A percentile compares a stretch with the other conserved stretches of the same genome.
Conservation (phyloP, 345 rosid species). For the Laguncularia racemosa region DNA sequence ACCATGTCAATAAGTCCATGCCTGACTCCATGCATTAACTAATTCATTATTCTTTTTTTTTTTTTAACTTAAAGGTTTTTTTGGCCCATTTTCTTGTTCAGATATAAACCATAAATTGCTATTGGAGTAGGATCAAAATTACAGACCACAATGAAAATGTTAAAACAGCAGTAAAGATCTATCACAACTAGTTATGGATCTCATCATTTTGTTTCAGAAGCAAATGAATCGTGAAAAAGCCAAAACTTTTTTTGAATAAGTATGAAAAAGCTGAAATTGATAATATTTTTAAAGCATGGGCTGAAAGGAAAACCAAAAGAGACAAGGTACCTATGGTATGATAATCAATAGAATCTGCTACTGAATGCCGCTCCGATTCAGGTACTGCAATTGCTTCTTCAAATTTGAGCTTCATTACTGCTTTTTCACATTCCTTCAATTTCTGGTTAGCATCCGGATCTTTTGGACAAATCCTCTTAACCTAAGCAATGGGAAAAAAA, state of each 20-base stretch:
- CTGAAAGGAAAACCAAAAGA: background rate
- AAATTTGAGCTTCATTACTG: conserved; percentile 87
- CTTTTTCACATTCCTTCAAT: conserved; percentile 88
- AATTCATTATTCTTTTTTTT: too few relatives aligned
- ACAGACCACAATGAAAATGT: too few relatives aligned
- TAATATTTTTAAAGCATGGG: background rate
- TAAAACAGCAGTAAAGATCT: too few relatives aligned
- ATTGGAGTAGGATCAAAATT: too few relatives aligned
- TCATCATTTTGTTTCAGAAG: background rate
- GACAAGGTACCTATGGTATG: conserved; percentile 56
- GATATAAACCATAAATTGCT: too few relatives aligned
- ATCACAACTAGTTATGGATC: too few relatives aligned
- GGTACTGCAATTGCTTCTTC: conserved; percentile 95
- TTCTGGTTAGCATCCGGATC: conserved; percentile 95
- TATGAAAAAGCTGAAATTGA: background rate
- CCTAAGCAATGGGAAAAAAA: conserved; percentile 23
- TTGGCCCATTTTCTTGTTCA: too few relatives aligned
- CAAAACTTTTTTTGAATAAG: too few relatives aligned
- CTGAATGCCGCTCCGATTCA: conserved; percentile 54
- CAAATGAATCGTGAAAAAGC: background rate
- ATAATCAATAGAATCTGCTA: conserved; percentile 85
- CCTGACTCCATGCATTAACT: too few relatives aligned
- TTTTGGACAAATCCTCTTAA: conserved; percentile 75
- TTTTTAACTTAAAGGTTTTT: too few relatives aligned
- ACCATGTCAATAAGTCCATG: too few relatives aligned